Evolutionary conservation across 768 basidiomycete genomes (phyloP), one percentile per base, ranked within the genome.

Genomic region (Tulasnella sp.): DNA sequence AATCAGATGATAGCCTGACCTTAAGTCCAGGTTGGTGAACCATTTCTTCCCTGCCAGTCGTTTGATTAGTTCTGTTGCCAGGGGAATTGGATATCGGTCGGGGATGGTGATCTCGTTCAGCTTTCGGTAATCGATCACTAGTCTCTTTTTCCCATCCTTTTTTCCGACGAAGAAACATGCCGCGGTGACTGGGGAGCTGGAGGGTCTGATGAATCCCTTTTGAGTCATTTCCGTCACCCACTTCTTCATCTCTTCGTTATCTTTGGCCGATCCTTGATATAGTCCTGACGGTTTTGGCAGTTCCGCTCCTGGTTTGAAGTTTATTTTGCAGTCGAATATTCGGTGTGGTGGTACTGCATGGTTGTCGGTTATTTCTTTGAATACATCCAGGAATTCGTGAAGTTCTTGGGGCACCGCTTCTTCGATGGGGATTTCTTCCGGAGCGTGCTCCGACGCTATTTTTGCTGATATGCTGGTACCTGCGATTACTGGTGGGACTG

Each of bases 91-190:
- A 79, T 79, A 64, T 75, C 76, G 70, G 79, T 82, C 71, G 76
- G 79, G 79, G 9, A 72, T 36, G 11, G 69, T 76, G 69, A 79
- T 71, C 11, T 58, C 71, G 76, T 81, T 81, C 64, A 80, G 58
- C 19, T 78, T 58, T 67, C 76, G 67, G 74, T 78, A 80, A 69
- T 78, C 78, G 40, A 80, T 78, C 42, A 77, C 78, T 0, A 81
- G 74, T n/a, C 80, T 39, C 3, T 80, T 70, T 29, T 68, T 67
- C 19, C 78, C 77, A 64, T 80, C 80, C 67, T 79, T 78, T 71
- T 80, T 81, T 72, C 79, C 79, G 39, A 80, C 79, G 72, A 81
- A 82, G 19, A 81, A 77, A 52, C 81, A 78, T 2, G 81, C 79
- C 1, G 79, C 69, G 22, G 42, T 79, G 22, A 75, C 77, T n/a